These are phyloP conservation scores for Macrophomina tecta DNA, from an alignment of 2,329 filamentous ascomycete species.

Conservation along the genomic window DNA sequence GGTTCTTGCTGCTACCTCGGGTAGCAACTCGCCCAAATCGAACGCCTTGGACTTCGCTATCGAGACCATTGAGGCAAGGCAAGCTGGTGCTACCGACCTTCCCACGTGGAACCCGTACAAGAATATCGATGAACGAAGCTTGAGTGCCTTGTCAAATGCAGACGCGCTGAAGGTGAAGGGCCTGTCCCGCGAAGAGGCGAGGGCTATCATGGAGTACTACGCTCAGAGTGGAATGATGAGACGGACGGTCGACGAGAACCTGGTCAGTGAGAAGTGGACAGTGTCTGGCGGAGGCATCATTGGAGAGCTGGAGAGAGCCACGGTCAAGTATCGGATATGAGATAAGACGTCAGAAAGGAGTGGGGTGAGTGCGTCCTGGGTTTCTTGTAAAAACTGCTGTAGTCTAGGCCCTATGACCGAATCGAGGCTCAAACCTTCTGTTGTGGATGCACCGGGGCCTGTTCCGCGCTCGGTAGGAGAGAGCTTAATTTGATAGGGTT, in stretches of 20 bases:
- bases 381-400: neutral
- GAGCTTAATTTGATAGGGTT: neutral
- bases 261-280: conserved; percentile 83
- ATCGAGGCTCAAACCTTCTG: conserved; percentile 4
- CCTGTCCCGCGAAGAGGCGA: conserved; percentile 75
- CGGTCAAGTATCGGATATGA: conserved; percentile 51
- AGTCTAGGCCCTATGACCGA: neutral
- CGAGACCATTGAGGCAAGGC: conserved; percentile 53
- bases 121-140: conserved; percentile 58
- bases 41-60: conserved; percentile 74
- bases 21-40: conserved; percentile 70
- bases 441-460: neutral
- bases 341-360: neutral
- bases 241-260: conserved; percentile 69
- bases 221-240: conserved; percentile 82
- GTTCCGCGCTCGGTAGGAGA: neutral
- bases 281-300: conserved; percentile 80
- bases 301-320: conserved; percentile 81
- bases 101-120: conserved; percentile 59
- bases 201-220: conserved; percentile 90
- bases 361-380: neutral
- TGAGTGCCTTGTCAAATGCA: conserved; percentile 53
- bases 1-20: conserved; percentile 75
- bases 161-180: conserved; percentile 66
- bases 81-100: conserved; percentile 37